Evolutionary conservation across 2,329 filamentous ascomycete species (phyloP).

Genomic region (Fonsecaea multimorphosa): DNA sequence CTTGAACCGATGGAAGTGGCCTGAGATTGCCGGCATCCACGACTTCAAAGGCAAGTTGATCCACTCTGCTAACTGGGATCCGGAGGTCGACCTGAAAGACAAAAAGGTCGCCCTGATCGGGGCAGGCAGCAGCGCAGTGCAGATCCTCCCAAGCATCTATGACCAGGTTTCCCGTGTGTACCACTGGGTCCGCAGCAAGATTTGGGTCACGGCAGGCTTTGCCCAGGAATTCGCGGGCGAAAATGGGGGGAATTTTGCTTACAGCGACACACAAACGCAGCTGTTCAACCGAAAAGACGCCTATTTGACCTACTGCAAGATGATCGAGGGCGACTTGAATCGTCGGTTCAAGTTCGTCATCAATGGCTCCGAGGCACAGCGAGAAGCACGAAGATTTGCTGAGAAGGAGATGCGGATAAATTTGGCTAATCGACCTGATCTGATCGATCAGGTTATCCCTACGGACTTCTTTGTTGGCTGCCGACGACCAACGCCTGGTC

Average conservation of each 20-base stretch:
- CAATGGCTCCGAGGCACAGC: too few species aligned
- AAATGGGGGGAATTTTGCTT: conserved; percentile 26
- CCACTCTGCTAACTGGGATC: conserved; percentile 46
- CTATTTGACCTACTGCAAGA: conserved; percentile 52
- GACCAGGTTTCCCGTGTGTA: conserved; percentile 41
- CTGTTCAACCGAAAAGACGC: too few species aligned
- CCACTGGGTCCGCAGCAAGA: conserved; percentile 34
- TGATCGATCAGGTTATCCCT: conserved; percentile 55
- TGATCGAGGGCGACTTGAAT: conserved; percentile 58
- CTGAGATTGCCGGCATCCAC: conserved; percentile 40
- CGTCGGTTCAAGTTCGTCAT: conserved; percentile 52
- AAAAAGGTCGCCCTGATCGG: conserved; percentile 65
- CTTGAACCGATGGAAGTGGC: conserved; percentile 55
- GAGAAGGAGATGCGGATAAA: too few species aligned
- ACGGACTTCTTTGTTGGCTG: conserved; percentile 51
- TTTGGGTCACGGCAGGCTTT: conserved; percentile 33
- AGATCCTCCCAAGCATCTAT: conserved; percentile 58
- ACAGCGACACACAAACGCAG: too few species aligned
- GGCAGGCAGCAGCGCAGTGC: conserved; percentile 61
- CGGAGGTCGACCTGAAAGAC: conserved; percentile 59
- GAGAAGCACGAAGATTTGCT: too few species aligned
- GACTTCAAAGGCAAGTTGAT: conserved; percentile 41
- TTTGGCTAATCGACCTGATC: too few species aligned
- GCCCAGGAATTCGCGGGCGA: conserved; percentile 20
- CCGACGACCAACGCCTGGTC: conserved; percentile 50